phyloP scores from a whole-genome alignment of 75 land plant species.

The Adiantum capillusveneris region DNA sequence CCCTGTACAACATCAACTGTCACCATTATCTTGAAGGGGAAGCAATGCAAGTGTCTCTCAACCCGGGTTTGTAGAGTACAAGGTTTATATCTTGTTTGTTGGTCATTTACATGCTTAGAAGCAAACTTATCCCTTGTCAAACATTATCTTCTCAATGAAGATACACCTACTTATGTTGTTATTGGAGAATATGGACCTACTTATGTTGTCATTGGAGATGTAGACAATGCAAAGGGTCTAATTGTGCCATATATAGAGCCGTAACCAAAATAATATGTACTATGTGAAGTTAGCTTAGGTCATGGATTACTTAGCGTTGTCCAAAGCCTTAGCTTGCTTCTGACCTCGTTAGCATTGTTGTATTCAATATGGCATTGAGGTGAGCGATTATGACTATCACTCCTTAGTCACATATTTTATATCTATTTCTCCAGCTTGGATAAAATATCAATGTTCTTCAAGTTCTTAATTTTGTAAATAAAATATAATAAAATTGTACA shows the following conservation, averaged over 20 bases:
- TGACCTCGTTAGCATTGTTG: too few species aligned
- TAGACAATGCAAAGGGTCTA: constrained; percentile 85
- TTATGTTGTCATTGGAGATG: constrained; percentile 97
- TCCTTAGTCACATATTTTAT: too few species aligned
- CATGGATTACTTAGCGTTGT: constrained; percentile 21
- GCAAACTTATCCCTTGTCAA: constrained; percentile 36
- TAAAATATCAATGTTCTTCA: too few species aligned
- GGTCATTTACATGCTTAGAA: constrained; percentile 99
- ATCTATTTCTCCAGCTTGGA: too few species aligned
- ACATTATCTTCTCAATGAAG: constrained; percentile 12
- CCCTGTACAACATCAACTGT: constrained; percentile 78
- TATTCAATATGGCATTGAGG: too few species aligned
- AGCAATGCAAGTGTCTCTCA: constrained; percentile 74
- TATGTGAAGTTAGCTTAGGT: constrained; percentile 30
- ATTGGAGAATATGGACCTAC: too few species aligned
- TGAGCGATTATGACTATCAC: too few species aligned
- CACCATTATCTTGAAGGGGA: constrained; percentile 92
- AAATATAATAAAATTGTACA: too few species aligned
- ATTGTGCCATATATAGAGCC: constrained; percentile 45
- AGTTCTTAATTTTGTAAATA: too few species aligned
- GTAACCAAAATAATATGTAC: constrained; percentile 22
- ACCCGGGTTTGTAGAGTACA: constrained; percentile 46
- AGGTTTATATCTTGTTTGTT: constrained; percentile 73
- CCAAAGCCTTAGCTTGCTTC: too few species aligned
- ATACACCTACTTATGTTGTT: constrained; percentile 66